Evolutionary conservation across 805 yeast genomes (phyloP).

Genomic region (Ogataea haglerorum): DNA sequence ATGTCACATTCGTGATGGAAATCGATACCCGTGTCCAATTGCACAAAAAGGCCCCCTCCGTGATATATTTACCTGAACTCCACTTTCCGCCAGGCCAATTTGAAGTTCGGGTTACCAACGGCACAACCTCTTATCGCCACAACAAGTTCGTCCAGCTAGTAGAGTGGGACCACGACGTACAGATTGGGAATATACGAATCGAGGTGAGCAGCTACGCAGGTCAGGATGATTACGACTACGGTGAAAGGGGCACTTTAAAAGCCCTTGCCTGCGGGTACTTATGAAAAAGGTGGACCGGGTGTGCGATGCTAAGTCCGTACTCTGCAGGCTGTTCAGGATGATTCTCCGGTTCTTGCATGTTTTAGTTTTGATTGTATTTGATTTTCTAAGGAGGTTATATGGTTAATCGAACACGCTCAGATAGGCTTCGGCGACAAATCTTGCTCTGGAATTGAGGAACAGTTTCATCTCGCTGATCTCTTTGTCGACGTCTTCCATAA

Average conservation of each 20-base stretch:
- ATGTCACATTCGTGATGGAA: constrained; percentile 45
- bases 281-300: constrained; percentile 11
- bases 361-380: constrained; percentile 14
- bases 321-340: constrained; percentile 32
- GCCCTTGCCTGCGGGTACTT: constrained; percentile 34
- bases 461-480: constrained; percentile 98
- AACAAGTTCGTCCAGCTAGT: constrained; percentile 52
- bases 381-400: constrained; percentile 12
- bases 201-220: constrained; percentile 15
- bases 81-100: constrained; percentile 58
- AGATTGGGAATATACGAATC: constrained; percentile 24
- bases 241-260: constrained; percentile 27
- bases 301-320: constrained; percentile 15
- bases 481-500: constrained; percentile 98
- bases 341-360: constrained; percentile 17
- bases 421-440: constrained; percentile 96
- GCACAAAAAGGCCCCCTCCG: constrained; percentile 40
- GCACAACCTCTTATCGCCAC: constrained; percentile 44
- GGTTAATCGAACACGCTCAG: constrained; percentile 77
- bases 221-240: constrained; percentile 11
- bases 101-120: constrained; percentile 52
- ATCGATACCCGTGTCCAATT: constrained; percentile 32
- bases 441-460: constrained; percentile 94
- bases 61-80: constrained; percentile 65
- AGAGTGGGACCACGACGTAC: constrained; percentile 63